These are phyloP conservation scores for Zasmidium angulare DNA, from an alignment of 2,329 filamentous ascomycete species.

Conservation along the genomic window DNA sequence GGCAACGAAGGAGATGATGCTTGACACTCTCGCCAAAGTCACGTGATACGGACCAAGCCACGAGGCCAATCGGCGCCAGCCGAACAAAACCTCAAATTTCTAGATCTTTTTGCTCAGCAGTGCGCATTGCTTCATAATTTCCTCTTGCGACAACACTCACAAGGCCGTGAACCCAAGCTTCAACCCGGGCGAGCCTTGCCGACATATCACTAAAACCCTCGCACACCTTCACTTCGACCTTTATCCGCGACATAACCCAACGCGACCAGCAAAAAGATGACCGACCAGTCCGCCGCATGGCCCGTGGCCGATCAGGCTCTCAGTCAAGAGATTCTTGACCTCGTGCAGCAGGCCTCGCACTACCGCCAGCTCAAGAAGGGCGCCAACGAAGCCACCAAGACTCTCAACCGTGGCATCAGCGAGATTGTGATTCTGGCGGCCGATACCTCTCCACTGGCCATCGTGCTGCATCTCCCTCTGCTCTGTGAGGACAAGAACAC, in stretches of 20 bases:
- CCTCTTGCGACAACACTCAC: slow-evolving; percentile 15
- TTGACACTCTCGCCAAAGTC: not conserved
- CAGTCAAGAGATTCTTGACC: slow-evolving; percentile 47
- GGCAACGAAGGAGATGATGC: not conserved
- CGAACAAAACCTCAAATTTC: slow-evolving; percentile 3
- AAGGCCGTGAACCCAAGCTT: slow-evolving; percentile 37
- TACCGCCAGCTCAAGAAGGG: slow-evolving; percentile 77
- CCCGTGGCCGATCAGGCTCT: slow-evolving; percentile 50
- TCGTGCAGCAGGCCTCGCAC: slow-evolving; percentile 65
- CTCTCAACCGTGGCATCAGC: slow-evolving; percentile 83
- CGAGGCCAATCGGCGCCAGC: not conserved
- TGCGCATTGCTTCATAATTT: not conserved
- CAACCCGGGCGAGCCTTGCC: slow-evolving; percentile 32
- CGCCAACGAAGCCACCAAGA: slow-evolving; percentile 83
- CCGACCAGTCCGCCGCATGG: slow-evolving; percentile 52
- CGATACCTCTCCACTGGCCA: slow-evolving; percentile 83
- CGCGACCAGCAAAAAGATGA: slow-evolving; percentile 20
- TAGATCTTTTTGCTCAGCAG: not conserved
- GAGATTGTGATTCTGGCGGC: slow-evolving; percentile 88
- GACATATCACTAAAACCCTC: slow-evolving; percentile 1
- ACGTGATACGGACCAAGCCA: not conserved
- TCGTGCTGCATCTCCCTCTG: slow-evolving; percentile 84
- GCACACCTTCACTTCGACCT: slow-evolving; percentile 22
- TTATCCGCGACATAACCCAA: not conserved
- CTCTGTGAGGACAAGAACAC: slow-evolving; percentile 75